Evolutionary conservation across 306 rosid genomes (phyloP).

Genomic region (Prunus mira): DNA sequence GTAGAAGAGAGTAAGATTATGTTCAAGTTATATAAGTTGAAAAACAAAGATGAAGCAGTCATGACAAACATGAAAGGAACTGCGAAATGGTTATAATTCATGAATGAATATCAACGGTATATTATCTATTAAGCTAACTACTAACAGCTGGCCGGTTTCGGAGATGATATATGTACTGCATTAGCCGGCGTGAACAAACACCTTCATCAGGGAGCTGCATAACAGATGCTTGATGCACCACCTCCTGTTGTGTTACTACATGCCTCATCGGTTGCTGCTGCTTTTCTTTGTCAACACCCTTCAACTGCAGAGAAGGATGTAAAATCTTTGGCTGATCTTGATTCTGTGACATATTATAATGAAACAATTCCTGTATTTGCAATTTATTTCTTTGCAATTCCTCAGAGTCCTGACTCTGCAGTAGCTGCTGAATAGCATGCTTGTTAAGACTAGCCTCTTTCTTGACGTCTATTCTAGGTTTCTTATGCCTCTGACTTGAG

Average conservation of each 20-base stretch:
- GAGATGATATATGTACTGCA: constrained; percentile 39
- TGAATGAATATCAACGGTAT: neutral
- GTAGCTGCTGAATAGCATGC: constrained; percentile 20
- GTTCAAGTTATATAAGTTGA: neutral
- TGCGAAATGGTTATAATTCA: neutral
- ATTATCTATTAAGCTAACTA: neutral
- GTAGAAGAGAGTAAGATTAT: neutral
- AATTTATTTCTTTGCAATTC: constrained; percentile 24
- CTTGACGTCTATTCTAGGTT: constrained; percentile 18
- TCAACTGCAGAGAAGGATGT: constrained; percentile 14
- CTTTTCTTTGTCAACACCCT: constrained; percentile 14
- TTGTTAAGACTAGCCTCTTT: constrained; percentile 14
- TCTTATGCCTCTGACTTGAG: constrained; percentile 11
- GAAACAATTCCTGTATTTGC: constrained; percentile 21
- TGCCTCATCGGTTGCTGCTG: constrained; percentile 32
- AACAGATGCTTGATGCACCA: constrained; percentile 13
- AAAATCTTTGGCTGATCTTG: neutral
- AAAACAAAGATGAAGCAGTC: neutral
- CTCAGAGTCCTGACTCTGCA: constrained; percentile 24
- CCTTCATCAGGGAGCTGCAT: constrained; percentile 20
- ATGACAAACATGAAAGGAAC: neutral
- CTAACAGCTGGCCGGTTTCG: constrained; percentile 43
- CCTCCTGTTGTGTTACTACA: constrained; percentile 26
- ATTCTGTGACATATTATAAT: constrained; percentile 21
- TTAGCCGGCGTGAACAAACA: constrained; percentile 36